Evolutionary conservation across 139 green algal species (phyloP).

Genomic region (Micractinium conductrix): DNA sequence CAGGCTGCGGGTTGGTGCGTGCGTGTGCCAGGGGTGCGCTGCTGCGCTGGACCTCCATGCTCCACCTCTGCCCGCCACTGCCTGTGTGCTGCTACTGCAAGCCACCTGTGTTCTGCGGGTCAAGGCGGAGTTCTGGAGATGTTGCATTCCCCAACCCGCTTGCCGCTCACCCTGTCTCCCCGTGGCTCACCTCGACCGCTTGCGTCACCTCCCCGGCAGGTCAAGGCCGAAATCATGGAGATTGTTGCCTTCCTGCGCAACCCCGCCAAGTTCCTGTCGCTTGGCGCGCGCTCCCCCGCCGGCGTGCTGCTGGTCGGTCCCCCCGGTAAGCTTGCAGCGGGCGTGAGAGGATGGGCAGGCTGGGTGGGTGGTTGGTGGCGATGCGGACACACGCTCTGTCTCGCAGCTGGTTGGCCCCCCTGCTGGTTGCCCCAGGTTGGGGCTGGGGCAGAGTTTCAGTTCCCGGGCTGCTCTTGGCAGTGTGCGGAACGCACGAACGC

Average conservation of each 20-base stretch:
- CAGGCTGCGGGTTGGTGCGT: too few relatives aligned
- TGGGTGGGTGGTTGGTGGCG: not conserved
- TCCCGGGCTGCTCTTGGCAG: too few relatives aligned
- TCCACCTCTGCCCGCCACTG: too few relatives aligned
- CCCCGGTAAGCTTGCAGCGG: conserved; percentile 46
- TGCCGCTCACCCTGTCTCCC: not conserved
- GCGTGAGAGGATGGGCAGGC: not conserved
- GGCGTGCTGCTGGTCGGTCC: conserved; percentile 75
- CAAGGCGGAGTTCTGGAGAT: not conserved
- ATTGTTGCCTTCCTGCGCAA: conserved; percentile 73
- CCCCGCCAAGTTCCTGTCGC: conserved; percentile 62
- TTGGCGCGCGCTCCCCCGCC: conserved; percentile 71
- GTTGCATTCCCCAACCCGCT: not conserved
- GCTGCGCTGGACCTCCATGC: not conserved
- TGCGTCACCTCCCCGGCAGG: conserved; percentile 12
- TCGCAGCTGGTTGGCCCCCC: too few relatives aligned
- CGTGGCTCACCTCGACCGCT: not conserved
- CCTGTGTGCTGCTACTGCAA: not conserved
- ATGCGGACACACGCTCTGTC: too few relatives aligned
- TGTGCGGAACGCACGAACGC: too few relatives aligned
- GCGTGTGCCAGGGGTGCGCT: too few relatives aligned
- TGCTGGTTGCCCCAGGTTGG: too few relatives aligned
- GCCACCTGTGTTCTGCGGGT: not conserved
- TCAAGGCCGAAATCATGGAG: conserved; percentile 80
- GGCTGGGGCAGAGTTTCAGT: too few relatives aligned